phyloP scores from a whole-genome alignment of 106 monocot genomes.

The Apostasia shenzhenica region DNA sequence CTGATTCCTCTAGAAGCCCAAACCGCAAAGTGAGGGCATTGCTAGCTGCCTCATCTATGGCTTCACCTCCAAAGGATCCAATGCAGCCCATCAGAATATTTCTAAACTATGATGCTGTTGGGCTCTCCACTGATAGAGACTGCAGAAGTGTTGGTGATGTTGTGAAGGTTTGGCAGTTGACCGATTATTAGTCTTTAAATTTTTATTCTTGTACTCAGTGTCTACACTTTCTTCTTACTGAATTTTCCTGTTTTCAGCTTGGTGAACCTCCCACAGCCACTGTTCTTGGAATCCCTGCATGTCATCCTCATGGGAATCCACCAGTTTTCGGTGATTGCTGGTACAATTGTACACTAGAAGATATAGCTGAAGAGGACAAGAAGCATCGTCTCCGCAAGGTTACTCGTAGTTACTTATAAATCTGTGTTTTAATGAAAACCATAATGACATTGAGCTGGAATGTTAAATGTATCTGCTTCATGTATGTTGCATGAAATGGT shows the following conservation, averaged over 20 bases:
- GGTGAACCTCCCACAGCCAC: slow-evolving; percentile 72
- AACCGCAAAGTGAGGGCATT: slow-evolving; percentile 53
- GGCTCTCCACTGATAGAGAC: slow-evolving; percentile 83
- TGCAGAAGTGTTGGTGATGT: slow-evolving; percentile 73
- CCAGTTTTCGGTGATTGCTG: slow-evolving; percentile 88
- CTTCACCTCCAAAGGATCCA: slow-evolving; percentile 19
- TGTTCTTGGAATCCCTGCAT: slow-evolving; percentile 38
- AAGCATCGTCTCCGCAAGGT: slow-evolving; percentile 94
- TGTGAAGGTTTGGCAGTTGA: slow-evolving; percentile 55
- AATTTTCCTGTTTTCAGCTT: slow-evolving; percentile 35
- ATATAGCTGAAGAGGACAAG: slow-evolving; percentile 84
- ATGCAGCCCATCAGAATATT: slow-evolving; percentile 86
- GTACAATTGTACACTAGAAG: slow-evolving; percentile 91
- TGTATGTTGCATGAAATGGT: no score
- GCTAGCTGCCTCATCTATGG: slow-evolving; percentile 34
- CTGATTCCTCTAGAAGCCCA: slow-evolving; percentile 10
- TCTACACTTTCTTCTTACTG: not conserved
- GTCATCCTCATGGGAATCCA: slow-evolving; percentile 77
- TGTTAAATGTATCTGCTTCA: no score
- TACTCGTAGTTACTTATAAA: not conserved
- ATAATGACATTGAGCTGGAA: no score
- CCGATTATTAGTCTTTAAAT: not conserved
- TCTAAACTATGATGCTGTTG: slow-evolving; percentile 97
- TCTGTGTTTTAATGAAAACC: no score
- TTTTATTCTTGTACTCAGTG: not conserved